Percentiles rank a stretch among this genome's conserved stretches.
phyloP scores from a whole-genome alignment of 2,329 filamentous ascomycete genomes.

The Verticillium albo-atrum region DNA sequence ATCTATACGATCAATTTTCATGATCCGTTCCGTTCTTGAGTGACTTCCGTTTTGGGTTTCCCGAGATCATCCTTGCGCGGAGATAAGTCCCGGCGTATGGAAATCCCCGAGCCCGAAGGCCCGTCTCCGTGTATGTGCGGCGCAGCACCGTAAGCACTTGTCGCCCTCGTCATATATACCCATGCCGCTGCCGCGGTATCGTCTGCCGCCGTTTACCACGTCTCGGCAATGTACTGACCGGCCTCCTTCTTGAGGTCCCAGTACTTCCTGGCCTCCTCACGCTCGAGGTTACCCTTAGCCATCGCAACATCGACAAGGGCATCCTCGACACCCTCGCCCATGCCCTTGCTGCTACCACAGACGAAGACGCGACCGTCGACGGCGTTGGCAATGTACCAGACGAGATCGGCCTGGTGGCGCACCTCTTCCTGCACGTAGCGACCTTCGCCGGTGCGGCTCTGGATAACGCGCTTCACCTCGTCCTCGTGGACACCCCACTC shows the following conservation, averaged over 20 bases:
- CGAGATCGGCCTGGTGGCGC: conserved; percentile 83
- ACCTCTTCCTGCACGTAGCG: conserved; percentile 98
- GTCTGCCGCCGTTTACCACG: conserved; percentile 45
- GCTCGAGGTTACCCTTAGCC: conserved; percentile 82
- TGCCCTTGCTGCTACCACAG: conserved; percentile 90
- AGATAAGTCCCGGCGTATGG: neutral
- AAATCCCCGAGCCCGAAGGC: conserved; percentile 5
- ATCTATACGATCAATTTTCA: neutral
- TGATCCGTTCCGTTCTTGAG: neutral
- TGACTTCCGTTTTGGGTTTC: neutral
- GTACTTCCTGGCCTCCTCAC: conserved; percentile 78
- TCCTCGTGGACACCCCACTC: conserved; percentile 94
- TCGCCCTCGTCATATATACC: neutral
- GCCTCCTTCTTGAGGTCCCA: conserved; percentile 90
- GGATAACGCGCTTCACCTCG: conserved; percentile 76
- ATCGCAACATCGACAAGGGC: conserved; percentile 88
- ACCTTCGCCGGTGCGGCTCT: conserved; percentile 71
- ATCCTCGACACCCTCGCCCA: conserved; percentile 93
- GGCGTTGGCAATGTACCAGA: conserved; percentile 96
- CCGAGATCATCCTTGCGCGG: neutral
- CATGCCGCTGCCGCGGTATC: neutral
- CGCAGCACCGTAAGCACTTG: neutral
- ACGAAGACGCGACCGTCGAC: conserved; percentile 96
- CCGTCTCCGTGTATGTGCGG: neutral
- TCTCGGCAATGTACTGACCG: conserved; percentile 91